phyloP scores from a whole-genome alignment of 306 rosid species.

The Pterocarpus macrocarpus region DNA sequence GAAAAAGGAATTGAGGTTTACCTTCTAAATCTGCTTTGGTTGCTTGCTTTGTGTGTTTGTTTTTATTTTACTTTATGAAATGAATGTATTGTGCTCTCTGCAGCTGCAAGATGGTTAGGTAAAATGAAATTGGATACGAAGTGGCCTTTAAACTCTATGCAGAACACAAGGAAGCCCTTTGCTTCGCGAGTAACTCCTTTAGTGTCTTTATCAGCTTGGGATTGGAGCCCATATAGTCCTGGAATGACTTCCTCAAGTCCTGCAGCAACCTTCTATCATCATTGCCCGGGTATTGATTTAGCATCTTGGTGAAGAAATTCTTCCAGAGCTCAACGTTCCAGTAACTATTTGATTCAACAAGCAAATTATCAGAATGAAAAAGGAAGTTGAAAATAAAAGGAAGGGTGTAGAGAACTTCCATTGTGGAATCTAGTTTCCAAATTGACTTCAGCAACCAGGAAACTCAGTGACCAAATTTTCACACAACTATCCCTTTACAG shows the following conservation, averaged over 20 bases:
- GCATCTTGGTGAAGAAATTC: conserved; percentile 81
- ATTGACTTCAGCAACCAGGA: conserved; percentile 29
- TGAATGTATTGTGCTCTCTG: conserved; percentile 12
- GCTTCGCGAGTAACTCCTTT: conserved; percentile 81
- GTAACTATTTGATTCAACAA: conserved; percentile 63
- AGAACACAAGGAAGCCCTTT: conserved; percentile 83
- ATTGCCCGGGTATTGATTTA: conserved; percentile 62
- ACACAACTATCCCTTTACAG: conserved; percentile 14
- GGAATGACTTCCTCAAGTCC: conserved; percentile 79
- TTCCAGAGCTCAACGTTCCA: conserved; percentile 95
- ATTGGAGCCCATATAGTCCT: conserved; percentile 73
- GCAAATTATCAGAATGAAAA: conserved; percentile 43
- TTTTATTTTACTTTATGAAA: neutral
- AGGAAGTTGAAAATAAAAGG: conserved; percentile 33
- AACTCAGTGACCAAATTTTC: conserved; percentile 1
- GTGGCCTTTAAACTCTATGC: conserved; percentile 53
- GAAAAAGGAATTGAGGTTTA: neutral
- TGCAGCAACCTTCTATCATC: conserved; percentile 64
- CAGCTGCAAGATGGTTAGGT: conserved; percentile 30
- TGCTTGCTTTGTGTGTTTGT: conserved; percentile 10
- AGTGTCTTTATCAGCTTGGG: conserved; percentile 74
- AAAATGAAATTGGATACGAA: conserved; percentile 33
- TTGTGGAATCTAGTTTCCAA: conserved; percentile 20
- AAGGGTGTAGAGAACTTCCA: neutral
- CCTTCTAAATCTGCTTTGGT: conserved; percentile 30